Conservation (phyloP, 768 basidiomycete genomes). For the Scleroderma citrinum region DNA sequence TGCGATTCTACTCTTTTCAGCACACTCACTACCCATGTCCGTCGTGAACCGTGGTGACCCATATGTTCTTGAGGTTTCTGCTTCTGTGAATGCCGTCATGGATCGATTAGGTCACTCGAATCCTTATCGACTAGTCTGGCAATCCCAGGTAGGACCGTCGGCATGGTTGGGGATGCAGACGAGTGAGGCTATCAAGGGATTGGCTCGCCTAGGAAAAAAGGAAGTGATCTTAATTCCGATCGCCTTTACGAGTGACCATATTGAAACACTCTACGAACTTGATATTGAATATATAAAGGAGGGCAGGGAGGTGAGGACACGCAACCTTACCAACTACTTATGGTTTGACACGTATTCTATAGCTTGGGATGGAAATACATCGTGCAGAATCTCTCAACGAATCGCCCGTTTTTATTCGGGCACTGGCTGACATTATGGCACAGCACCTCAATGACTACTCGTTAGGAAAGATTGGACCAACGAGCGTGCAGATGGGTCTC, state of each 20-base stretch:
- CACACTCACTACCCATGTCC: constrained; percentile 96
- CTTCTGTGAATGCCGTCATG: constrained; percentile 93
- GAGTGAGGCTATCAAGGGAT: constrained; percentile 81
- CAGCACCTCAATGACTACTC: constrained; percentile 67
- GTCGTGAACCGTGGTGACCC: constrained; percentile 99
- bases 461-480: constrained; percentile 50
- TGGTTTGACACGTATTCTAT: constrained; percentile 6
- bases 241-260: constrained; percentile 98
- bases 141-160: constrained; percentile 93
- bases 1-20: constrained; percentile 88
- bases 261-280: constrained; percentile 95
- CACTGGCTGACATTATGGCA: constrained; percentile 85
- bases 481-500: constrained; percentile 74
- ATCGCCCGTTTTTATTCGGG: constrained; percentile 92
- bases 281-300: constrained; percentile 92
- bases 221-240: constrained; percentile 85
- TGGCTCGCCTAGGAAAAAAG: constrained; percentile 71
- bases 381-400: constrained; percentile 91
- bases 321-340: constrained; percentile 1
- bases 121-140: constrained; percentile 95
- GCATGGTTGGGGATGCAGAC: constrained; percentile 99
- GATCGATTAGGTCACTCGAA: constrained; percentile 69
- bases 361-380: constrained; percentile 89
- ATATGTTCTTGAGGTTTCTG: constrained; percentile 91
- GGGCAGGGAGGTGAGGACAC: constrained; percentile 71